Percentiles rank a stretch among this genome's conserved stretches.
Evolutionary conservation across 768 basidiomycete species (phyloP).

Genomic region (Russula olivacea): DNA sequence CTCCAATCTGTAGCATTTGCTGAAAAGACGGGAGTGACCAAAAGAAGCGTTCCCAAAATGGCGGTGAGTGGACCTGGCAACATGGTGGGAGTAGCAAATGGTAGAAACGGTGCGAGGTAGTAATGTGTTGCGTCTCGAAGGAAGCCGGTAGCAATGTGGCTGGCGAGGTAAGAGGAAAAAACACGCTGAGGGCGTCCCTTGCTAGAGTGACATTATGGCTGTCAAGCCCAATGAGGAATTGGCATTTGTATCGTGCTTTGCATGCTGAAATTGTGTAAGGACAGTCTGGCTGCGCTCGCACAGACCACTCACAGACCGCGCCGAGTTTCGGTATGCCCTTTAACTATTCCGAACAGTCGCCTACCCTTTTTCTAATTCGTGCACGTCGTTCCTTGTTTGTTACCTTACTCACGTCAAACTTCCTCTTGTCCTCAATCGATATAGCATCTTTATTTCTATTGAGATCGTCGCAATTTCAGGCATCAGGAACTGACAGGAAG

Average conservation of each 20-base stretch:
- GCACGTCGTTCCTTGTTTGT: no score
- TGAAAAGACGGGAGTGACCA: constrained; percentile 29
- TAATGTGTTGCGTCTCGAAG: constrained; percentile 1
- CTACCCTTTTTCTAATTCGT: no score
- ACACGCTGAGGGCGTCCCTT: no score
- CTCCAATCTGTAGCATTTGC: constrained; percentile 47
- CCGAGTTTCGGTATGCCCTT: no score
- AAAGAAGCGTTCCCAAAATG: constrained; percentile 2
- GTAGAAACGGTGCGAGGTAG: not conserved
- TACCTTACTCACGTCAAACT: no score
- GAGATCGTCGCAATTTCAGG: no score
- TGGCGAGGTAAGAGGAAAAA: not conserved
- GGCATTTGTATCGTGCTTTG: constrained; percentile 1
- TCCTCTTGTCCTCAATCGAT: no score
- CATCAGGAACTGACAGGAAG: no score
- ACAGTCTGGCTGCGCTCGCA: no score
- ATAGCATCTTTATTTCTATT: no score
- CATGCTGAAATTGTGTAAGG: not conserved
- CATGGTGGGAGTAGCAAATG: not conserved
- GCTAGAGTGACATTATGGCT: not conserved
- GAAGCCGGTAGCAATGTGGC: constrained; percentile 4
- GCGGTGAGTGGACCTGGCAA: not conserved
- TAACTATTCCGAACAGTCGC: no score
- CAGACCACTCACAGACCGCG: no score
- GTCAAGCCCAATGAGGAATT: constrained; percentile 9